Evolutionary conservation across 2,329 filamentous ascomycete genomes (phyloP), one percentile per base, ranked within the genome.

Genomic region (Bipolaris sorokiniana): DNA sequence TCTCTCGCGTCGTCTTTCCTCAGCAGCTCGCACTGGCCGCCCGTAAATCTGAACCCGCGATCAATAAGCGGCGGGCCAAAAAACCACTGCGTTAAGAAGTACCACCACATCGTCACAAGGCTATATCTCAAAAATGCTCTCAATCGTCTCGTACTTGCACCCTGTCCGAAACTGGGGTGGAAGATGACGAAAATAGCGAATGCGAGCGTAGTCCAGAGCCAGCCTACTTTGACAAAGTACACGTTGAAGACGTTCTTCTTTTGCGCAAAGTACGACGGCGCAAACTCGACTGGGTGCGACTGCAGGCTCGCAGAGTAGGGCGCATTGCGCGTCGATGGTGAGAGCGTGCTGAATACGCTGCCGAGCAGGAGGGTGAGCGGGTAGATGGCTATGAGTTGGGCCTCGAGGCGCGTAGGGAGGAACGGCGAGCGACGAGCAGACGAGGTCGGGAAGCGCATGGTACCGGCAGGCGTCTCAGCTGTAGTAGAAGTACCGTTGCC

Each of bases 231-330:
- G 70, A 99, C 95, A 72, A 98, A 99, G 69, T 92, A 85, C 45
- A 90, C 77, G 74, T 99, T 99, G 84, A 98, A 90, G 50, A 97
- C 68, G 79, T 99, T 99, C 76, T 87, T 84, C 79, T 99, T 99
- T 68, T 89, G 89, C 45, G 95, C 94, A 76, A 99, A 99, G 81
- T 98, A 99, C 73, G 84, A 89, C 2, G 90, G 90, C 48, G 89
- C 85, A 4, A 82, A 76, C 38, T 76, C 72, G 55, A 76, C 82
- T 3, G 81, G 77, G 77, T 91, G 89, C 11, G 89, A 84, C 71
- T 92, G 90, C 22, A 83, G 76, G 38, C 78, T 70, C 2, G 81
- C 75, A 62, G 87, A 85, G 80, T 91, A 92, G 3, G 85, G 82
- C 1, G 85, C 82, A 45, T 80, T 79, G 71, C 75, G 77, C 41